phyloP scores from a whole-genome alignment of 345 rosid genomes.

The Ailanthus altissimus region DNA sequence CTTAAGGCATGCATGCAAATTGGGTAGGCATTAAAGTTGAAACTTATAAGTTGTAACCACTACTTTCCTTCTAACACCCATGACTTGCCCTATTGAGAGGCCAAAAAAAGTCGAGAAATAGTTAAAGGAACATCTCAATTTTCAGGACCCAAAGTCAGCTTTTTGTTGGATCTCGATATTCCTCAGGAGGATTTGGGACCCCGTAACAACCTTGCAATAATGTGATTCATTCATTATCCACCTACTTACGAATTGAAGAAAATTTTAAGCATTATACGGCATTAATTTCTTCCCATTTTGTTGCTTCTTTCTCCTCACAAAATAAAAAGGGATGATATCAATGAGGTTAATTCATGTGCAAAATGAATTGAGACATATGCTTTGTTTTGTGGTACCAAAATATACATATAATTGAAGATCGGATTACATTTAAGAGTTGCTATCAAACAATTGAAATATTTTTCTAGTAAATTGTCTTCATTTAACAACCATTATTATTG shows the following conservation, averaged over 20 bases:
- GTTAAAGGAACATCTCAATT: not conserved
- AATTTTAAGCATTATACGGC: not conserved
- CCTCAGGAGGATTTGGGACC: not conserved
- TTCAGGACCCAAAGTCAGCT: not conserved
- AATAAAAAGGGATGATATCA: not conserved
- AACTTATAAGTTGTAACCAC: not conserved
- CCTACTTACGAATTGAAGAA: not conserved
- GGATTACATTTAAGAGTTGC: not conserved
- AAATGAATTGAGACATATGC: not conserved
- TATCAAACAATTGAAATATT: not conserved
- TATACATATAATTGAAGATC: not conserved
- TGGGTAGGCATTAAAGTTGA: slow-evolving; percentile 17
- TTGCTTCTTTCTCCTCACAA: not conserved
- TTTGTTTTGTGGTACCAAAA: not conserved
- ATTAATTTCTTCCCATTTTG: not conserved
- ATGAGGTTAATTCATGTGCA: not conserved
- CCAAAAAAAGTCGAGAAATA: slow-evolving; percentile 13
- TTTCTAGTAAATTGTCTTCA: too few relatives aligned
- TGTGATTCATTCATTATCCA: not conserved
- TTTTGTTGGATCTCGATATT: not conserved
- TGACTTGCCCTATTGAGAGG: not conserved
- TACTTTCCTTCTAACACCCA: slow-evolving; percentile 10
- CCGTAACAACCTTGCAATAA: slow-evolving; percentile 2
- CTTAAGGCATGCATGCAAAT: not conserved
- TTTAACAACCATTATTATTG: not conserved